A percentile compares a stretch with the other conserved stretches of the same genome.
These are phyloP conservation scores for Dactylonectria estremocensis DNA, from an alignment of 2,329 filamentous ascomycete genomes.

Conservation along the genomic window DNA sequence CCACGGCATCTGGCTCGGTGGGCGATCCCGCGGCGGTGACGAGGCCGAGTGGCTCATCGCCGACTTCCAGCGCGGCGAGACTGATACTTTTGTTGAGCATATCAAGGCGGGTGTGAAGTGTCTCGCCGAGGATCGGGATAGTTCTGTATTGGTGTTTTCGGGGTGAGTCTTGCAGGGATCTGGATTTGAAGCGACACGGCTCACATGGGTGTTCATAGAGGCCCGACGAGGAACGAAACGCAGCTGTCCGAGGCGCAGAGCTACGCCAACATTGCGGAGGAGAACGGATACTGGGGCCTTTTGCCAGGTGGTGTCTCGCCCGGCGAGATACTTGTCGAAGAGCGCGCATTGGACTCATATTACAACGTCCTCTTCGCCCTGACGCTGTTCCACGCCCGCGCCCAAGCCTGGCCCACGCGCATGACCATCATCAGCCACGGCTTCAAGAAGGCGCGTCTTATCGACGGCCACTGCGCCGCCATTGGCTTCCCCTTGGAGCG, in stretches of 20 bases:
- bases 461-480: constrained; percentile 75
- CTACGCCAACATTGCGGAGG: constrained; percentile 69
- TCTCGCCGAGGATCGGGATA: constrained; percentile 60
- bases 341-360: constrained; percentile 85
- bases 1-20: constrained; percentile 83
- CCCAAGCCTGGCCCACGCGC: constrained; percentile 66
- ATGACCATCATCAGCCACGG: constrained; percentile 78
- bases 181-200: neutral
- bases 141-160: constrained; percentile 77
- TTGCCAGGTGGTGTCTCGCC: constrained; percentile 40
- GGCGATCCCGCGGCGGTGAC: constrained; percentile 64
- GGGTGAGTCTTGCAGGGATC: constrained; percentile 65
- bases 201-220: constrained; percentile 58
- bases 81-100: constrained; percentile 84
- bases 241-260: constrained; percentile 73
- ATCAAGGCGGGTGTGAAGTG: constrained; percentile 74
- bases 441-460: constrained; percentile 77
- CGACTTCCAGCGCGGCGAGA: constrained; percentile 83
- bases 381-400: constrained; percentile 60
- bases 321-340: constrained; percentile 70
- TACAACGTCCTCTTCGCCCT: constrained; percentile 88
- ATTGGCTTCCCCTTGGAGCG: constrained; percentile 66
- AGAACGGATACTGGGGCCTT: constrained; percentile 64
- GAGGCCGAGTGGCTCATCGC: constrained; percentile 82
- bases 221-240: constrained; percentile 73